phyloP scores from a whole-genome alignment of 2,329 filamentous ascomycete genomes.

The Aurifilum marmelostoma region DNA sequence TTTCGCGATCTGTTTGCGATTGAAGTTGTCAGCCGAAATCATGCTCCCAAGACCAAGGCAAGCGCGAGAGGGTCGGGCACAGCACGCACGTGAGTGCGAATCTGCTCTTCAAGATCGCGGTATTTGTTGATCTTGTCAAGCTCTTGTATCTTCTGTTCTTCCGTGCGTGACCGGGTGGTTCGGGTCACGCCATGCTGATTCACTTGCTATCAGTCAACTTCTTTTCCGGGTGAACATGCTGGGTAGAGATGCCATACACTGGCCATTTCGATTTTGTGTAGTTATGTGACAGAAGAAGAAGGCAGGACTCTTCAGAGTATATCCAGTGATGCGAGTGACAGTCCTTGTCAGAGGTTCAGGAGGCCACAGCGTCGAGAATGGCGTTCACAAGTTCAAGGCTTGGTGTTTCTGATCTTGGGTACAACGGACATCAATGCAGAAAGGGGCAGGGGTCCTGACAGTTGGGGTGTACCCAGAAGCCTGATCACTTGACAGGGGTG shows the following conservation, averaged over 20 bases:
- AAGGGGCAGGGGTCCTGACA: not conserved
- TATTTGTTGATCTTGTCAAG: conserved; percentile 77
- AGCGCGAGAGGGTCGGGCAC: conserved; percentile 24
- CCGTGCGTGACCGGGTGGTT: conserved; percentile 63
- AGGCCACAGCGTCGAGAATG: not conserved
- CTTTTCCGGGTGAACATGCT: conserved; percentile 6
- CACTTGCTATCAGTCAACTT: conserved; percentile 30
- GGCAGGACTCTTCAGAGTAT: not conserved
- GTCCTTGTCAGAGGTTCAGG: not conserved
- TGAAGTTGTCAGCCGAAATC: conserved; percentile 9
- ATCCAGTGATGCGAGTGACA: not conserved
- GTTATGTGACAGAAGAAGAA: not conserved
- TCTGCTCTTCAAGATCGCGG: conserved; percentile 67
- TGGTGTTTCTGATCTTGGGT: not conserved
- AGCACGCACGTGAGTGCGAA: conserved; percentile 64
- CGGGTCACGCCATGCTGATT: conserved; percentile 82
- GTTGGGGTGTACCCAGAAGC: not conserved
- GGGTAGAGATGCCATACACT: conserved; percentile 23
- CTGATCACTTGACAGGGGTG: too few relatives aligned
- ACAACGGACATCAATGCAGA: not conserved
- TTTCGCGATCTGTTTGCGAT: conserved; percentile 44
- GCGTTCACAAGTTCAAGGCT: not conserved
- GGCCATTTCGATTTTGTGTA: conserved; percentile 22
- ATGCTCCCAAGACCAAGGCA: not conserved
- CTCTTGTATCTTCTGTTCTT: conserved; percentile 73